phyloP scores from a whole-genome alignment of 2,329 filamentous ascomycete genomes.

The Aspergillus sp. region DNA sequence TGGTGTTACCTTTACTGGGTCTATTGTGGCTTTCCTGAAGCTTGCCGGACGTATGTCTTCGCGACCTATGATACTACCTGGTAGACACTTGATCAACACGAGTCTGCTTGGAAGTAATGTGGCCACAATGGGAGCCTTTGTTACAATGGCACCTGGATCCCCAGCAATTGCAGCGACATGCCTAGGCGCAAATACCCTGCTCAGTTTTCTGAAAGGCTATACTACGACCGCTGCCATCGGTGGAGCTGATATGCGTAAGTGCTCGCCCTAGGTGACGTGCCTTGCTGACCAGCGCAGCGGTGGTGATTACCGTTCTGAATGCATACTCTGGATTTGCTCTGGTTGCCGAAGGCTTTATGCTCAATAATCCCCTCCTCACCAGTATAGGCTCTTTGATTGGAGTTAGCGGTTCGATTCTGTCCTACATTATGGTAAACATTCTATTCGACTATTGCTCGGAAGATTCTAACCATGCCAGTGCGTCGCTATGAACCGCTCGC shows the following conservation, averaged over 20 bases:
- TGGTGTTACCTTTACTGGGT: slow-evolving; percentile 88
- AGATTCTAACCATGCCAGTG: slow-evolving; percentile 50
- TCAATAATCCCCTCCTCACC: slow-evolving; percentile 81
- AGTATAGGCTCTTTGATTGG: slow-evolving; percentile 85
- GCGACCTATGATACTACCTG: slow-evolving; percentile 69
- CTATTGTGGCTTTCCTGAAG: slow-evolving; percentile 86
- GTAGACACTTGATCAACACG: slow-evolving; percentile 73
- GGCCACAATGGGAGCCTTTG: slow-evolving; percentile 80
- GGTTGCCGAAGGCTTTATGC: slow-evolving; percentile 88
- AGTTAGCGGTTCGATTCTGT: slow-evolving; percentile 84
- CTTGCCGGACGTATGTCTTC: slow-evolving; percentile 81
- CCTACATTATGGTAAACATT: slow-evolving; percentile 65
- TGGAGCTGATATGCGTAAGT: slow-evolving; percentile 81
- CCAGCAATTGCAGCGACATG: slow-evolving; percentile 78
- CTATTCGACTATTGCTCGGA: not conserved
- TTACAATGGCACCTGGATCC: slow-evolving; percentile 77
- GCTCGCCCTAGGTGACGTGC: slow-evolving; percentile 16
- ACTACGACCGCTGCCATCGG: slow-evolving; percentile 88
- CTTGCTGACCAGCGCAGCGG: slow-evolving; percentile 50
- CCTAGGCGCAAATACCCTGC: slow-evolving; percentile 70
- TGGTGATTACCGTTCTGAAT: slow-evolving; percentile 87
- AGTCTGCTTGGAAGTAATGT: slow-evolving; percentile 73
- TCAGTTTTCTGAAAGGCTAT: slow-evolving; percentile 84
- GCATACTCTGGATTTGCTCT: slow-evolving; percentile 89
- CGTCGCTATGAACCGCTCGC: slow-evolving; percentile 85